Conservation (phyloP, 2,329 filamentous ascomycete genomes). For the Trichoderma brevicompactum region DNA sequence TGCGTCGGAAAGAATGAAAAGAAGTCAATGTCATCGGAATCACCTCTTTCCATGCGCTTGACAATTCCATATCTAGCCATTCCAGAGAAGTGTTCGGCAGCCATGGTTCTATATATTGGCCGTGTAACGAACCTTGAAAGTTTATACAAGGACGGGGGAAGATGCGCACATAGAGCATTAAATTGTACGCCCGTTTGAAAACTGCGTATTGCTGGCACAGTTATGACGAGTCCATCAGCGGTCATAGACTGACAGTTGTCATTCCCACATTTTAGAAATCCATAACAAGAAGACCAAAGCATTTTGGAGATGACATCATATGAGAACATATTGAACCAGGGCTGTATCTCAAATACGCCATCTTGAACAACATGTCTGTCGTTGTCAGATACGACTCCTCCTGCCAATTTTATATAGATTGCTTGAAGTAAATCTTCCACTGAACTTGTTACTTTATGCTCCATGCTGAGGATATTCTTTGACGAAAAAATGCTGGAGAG, state of each 20-base stretch:
- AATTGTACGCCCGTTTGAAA: background rate
- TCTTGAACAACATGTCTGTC: background rate
- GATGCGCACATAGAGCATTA: background rate
- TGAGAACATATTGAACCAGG: background rate
- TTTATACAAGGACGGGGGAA: background rate
- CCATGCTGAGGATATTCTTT: background rate
- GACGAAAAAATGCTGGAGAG: background rate
- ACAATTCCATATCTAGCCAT: background rate
- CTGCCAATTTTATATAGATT: background rate
- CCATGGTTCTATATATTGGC: background rate
- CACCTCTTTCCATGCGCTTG: background rate
- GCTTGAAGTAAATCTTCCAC: background rate
- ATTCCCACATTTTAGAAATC: background rate
- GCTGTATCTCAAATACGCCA: background rate
- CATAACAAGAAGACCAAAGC: background rate
- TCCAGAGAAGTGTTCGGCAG: background rate
- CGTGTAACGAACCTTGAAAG: background rate
- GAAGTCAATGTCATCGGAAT: background rate
- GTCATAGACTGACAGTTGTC: background rate
- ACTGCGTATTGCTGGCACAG: background rate
- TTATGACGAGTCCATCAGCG: background rate
- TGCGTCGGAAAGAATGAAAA: background rate
- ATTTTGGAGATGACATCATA: slow-evolving; percentile 1
- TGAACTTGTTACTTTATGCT: background rate
- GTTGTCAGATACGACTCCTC: background rate